A percentile compares a stretch with the other conserved stretches of the same genome.
These are phyloP conservation scores for Prillingera fragicola DNA, from an alignment of 1,284 basidiomycete genomes.

Conservation along the genomic window DNA sequence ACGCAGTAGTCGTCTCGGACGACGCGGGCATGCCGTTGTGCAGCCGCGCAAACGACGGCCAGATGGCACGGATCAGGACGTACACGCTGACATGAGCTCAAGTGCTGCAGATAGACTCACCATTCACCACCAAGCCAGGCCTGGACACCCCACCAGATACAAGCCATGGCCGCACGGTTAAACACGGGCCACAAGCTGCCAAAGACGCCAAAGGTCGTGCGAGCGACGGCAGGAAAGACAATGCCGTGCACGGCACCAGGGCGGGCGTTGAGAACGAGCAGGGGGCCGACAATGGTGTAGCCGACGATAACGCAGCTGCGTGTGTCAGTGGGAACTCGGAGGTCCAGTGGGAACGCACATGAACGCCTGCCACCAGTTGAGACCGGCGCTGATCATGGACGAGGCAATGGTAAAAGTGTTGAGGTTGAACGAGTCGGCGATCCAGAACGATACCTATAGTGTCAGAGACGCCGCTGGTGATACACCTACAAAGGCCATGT, in stretches of 20 bases:
- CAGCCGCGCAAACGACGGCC: conserved; percentile 64
- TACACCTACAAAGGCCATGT: conserved; percentile 28
- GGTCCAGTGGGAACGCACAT: background rate
- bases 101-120: background rate
- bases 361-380: conserved; percentile 69
- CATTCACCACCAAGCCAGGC: conserved; percentile 66
- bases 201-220: conserved; percentile 70
- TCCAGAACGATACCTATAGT: conserved; percentile 8
- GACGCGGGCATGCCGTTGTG: conserved; percentile 64
- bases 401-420: conserved; percentile 58
- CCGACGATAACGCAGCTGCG: conserved; percentile 64
- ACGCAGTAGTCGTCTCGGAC: conserved; percentile 48
- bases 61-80: conserved; percentile 66
- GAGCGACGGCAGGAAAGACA: conserved; percentile 71
- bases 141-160: conserved; percentile 74
- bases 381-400: conserved; percentile 66
- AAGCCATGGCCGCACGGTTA: conserved; percentile 36
- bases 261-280: conserved; percentile 73
- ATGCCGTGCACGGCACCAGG: conserved; percentile 60
- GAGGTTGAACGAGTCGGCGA: conserved; percentile 60
- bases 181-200: conserved; percentile 50
- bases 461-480: background rate
- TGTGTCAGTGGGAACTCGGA: conserved; percentile 57
- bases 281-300: conserved; percentile 64
- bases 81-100: conserved; percentile 51